Conservation (phyloP, 805 yeast genomes). For the Saturnispora sanitii region DNA sequence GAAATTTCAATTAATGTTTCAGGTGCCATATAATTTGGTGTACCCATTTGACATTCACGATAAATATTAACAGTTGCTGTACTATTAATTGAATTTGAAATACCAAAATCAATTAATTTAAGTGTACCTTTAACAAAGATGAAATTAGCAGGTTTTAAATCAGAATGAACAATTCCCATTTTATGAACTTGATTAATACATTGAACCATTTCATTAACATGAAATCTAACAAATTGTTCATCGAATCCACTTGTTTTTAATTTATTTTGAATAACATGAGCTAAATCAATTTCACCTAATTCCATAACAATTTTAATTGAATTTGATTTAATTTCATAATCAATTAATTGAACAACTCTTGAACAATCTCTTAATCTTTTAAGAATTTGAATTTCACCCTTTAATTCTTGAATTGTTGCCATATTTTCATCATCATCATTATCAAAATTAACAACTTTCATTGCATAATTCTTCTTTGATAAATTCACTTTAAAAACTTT, state of each 20-base stretch:
- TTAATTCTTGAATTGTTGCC: slow-evolving; percentile 63
- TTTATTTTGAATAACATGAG: slow-evolving; percentile 62
- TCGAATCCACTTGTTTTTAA: slow-evolving; percentile 41
- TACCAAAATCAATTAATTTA: slow-evolving; percentile 91
- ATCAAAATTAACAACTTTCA: slow-evolving; percentile 72
- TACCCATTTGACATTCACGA: slow-evolving; percentile 85
- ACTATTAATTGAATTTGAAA: slow-evolving; percentile 92
- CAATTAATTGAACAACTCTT: slow-evolving; percentile 72
- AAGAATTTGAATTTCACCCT: slow-evolving; percentile 80
- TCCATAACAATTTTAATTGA: slow-evolving; percentile 77
- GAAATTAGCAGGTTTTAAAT: slow-evolving; percentile 55
- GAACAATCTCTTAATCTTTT: slow-evolving; percentile 46
- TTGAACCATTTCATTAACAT: slow-evolving; percentile 64
- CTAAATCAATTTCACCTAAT: slow-evolving; percentile 86
- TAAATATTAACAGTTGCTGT: slow-evolving; percentile 82
- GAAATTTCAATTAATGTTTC: slow-evolving; percentile 68
- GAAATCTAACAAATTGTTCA: slow-evolving; percentile 67
- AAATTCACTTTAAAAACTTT: slow-evolving; percentile 62
- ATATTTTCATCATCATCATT: slow-evolving; percentile 36
- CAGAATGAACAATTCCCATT: slow-evolving; percentile 59
- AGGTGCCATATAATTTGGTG: slow-evolving; percentile 98
- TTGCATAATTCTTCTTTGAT: slow-evolving; percentile 43
- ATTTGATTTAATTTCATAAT: slow-evolving; percentile 57
- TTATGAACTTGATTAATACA: slow-evolving; percentile 86
- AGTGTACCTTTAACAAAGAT: slow-evolving; percentile 73